These are phyloP conservation scores for Pleurotus giganteus DNA, from an alignment of 768 basidiomycete genomes.

Conservation along the genomic window DNA sequence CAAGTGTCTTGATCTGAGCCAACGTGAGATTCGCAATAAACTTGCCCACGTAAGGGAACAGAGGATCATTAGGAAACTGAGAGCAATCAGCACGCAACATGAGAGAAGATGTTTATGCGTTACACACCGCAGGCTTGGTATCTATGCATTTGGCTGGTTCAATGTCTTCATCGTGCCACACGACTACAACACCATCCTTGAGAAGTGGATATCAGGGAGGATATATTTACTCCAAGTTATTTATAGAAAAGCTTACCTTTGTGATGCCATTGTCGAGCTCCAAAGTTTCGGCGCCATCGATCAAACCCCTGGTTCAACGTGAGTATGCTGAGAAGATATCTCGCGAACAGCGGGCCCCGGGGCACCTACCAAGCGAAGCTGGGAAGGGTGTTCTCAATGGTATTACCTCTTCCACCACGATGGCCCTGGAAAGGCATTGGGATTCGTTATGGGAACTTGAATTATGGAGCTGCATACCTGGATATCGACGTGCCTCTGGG, in stretches of 20 bases:
- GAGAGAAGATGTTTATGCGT: background rate
- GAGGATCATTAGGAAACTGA: conserved; percentile 56
- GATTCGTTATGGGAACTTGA: background rate
- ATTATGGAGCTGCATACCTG: background rate
- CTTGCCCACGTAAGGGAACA: conserved; percentile 77
- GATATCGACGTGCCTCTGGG: conserved; percentile 1
- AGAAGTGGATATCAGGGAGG: background rate
- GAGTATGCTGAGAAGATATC: background rate
- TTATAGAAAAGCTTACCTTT: conserved; percentile 37
- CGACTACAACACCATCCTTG: conserved; percentile 73
- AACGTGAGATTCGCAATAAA: conserved; percentile 74
- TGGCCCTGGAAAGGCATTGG: conserved; percentile 52
- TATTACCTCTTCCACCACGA: conserved; percentile 74
- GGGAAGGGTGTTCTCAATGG: conserved; percentile 69
- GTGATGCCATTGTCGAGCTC: conserved; percentile 81
- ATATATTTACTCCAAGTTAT: no score
- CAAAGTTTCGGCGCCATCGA: conserved; percentile 73
- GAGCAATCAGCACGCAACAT: conserved; percentile 4
- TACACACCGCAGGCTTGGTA: conserved; percentile 58
- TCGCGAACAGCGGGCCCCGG: background rate
- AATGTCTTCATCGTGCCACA: conserved; percentile 80
- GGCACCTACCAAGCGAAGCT: conserved; percentile 68
- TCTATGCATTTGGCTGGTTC: conserved; percentile 63
- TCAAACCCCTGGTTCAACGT: conserved; percentile 51
- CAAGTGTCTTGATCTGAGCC: conserved; percentile 75